Percentiles rank a stretch among this genome's conserved stretches.
These are phyloP conservation scores for Balakata baccata DNA, from an alignment of 345 rosid genomes.

Conservation along the genomic window DNA sequence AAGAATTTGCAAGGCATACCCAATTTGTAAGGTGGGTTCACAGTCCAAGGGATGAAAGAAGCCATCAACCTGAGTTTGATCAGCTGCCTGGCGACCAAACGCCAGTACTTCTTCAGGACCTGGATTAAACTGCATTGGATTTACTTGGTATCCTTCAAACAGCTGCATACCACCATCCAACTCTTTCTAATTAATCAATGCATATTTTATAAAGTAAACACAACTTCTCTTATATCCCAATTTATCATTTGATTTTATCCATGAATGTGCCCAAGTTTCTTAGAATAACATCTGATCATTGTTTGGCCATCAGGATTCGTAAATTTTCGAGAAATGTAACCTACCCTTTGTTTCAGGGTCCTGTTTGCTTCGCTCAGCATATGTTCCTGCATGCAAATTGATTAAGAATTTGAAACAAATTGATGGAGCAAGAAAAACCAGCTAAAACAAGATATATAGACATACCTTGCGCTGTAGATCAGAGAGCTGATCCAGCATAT, in stretches of 20 bases:
- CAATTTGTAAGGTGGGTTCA: slow-evolving; percentile 85
- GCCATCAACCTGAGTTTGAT: slow-evolving; percentile 50
- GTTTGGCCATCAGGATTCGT: no score
- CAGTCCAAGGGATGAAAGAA: slow-evolving; percentile 85
- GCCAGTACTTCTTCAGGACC: slow-evolving; percentile 64
- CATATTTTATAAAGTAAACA: no score
- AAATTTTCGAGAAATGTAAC: slow-evolving; percentile 9
- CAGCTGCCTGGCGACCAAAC: slow-evolving; percentile 48
- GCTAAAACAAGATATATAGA: no score
- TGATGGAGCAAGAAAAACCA: not conserved
- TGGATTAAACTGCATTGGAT: slow-evolving; percentile 59
- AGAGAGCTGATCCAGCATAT: slow-evolving; percentile 88
- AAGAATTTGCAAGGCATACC: slow-evolving; percentile 40
- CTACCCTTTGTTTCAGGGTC: slow-evolving; percentile 78
- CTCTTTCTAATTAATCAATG: not conserved
- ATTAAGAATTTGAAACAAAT: not conserved
- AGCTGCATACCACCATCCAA: slow-evolving; percentile 41
- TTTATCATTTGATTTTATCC: no score
- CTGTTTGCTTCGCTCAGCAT: slow-evolving; percentile 71
- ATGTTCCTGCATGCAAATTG: slow-evolving; percentile 55
- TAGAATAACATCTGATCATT: no score
- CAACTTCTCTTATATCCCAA: no score
- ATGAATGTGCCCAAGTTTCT: no score
- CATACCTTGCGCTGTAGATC: slow-evolving; percentile 85
- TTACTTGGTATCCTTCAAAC: slow-evolving; percentile 83